Conservation (phyloP, 164 flowering plant species). For the Kingdonia uniflora region DNA sequence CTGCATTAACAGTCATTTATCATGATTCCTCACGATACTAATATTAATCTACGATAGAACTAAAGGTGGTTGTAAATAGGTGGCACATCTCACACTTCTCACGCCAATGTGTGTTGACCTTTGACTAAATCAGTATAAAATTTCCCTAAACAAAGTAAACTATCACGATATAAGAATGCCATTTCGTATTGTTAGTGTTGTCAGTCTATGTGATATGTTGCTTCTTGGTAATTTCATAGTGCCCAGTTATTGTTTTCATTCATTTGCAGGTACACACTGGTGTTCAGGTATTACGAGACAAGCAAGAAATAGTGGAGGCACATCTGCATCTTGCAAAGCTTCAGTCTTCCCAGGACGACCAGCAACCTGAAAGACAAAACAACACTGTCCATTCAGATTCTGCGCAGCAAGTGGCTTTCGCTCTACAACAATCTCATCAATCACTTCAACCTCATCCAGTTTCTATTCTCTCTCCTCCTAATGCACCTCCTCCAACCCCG, state of each 20-base stretch:
- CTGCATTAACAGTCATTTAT: too few species aligned
- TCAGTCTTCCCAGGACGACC: constrained; percentile 42
- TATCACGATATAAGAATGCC: too few species aligned
- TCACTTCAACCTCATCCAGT: constrained; percentile 27
- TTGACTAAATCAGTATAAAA: too few species aligned
- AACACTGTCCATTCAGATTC: constrained; percentile 25
- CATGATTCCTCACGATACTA: too few species aligned
- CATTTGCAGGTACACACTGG: constrained; percentile 60
- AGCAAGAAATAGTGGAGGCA: constrained; percentile 69
- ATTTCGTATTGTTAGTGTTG: too few species aligned
- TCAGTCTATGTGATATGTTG: too few species aligned
- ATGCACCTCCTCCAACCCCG: constrained; percentile 20
- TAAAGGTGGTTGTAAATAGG: too few species aligned
- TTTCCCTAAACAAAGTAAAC: too few species aligned
- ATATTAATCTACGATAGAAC: too few species aligned
- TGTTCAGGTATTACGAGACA: constrained; percentile 59
- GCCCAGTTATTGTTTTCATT: background rate
- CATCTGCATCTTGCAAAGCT: constrained; percentile 44
- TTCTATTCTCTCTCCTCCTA: constrained; percentile 21
- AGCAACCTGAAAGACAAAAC: constrained; percentile 32
- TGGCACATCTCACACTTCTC: too few species aligned
- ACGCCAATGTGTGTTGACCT: too few species aligned
- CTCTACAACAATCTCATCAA: constrained; percentile 21
- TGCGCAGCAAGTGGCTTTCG: constrained; percentile 25
- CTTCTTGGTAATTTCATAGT: too few species aligned